A percentile compares a stretch with the other conserved stretches of the same genome.
Conservation (phyloP, 2,329 filamentous ascomycete species). For the Diaporthe sp. region DNA sequence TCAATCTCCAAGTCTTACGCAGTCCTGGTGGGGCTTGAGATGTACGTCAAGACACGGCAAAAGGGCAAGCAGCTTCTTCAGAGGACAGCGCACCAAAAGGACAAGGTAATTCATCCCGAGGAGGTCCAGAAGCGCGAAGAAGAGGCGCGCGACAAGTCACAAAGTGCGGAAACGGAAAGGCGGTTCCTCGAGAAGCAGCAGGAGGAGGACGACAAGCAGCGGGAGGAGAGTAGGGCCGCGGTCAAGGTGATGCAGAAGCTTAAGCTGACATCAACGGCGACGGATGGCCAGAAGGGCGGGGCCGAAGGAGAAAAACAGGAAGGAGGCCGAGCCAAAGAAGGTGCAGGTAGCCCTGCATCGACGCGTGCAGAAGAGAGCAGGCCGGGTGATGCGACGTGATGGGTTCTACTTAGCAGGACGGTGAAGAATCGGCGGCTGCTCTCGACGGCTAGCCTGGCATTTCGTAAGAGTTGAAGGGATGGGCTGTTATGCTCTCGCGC, state of each 20-base stretch:
- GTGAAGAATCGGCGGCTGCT: not conserved
- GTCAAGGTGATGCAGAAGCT: slow-evolving; percentile 54
- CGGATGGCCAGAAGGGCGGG: slow-evolving; percentile 39
- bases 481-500: not conserved
- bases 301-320: not conserved
- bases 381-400: not conserved
- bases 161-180: slow-evolving; percentile 66
- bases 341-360: not conserved
- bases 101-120: slow-evolving; percentile 71
- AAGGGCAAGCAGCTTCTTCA: slow-evolving; percentile 68
- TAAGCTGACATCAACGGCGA: slow-evolving; percentile 44
- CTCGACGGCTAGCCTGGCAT: not conserved
- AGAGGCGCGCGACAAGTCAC: slow-evolving; percentile 68
- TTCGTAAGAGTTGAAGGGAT: not conserved
- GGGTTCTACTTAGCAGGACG: not conserved
- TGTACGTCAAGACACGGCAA: slow-evolving; percentile 76
- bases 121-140: slow-evolving; percentile 67
- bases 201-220: slow-evolving; percentile 50
- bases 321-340: not conserved
- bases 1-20: slow-evolving; percentile 86
- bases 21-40: slow-evolving; percentile 83
- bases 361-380: not conserved
- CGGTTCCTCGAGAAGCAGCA: slow-evolving; percentile 53
- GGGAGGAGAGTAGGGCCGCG: slow-evolving; percentile 42
- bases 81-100: slow-evolving; percentile 63